Evolutionary conservation across 2,329 filamentous ascomycete species (phyloP), one percentile per base, ranked within the genome.

Genomic region (Sporothrix variecibatus): DNA sequence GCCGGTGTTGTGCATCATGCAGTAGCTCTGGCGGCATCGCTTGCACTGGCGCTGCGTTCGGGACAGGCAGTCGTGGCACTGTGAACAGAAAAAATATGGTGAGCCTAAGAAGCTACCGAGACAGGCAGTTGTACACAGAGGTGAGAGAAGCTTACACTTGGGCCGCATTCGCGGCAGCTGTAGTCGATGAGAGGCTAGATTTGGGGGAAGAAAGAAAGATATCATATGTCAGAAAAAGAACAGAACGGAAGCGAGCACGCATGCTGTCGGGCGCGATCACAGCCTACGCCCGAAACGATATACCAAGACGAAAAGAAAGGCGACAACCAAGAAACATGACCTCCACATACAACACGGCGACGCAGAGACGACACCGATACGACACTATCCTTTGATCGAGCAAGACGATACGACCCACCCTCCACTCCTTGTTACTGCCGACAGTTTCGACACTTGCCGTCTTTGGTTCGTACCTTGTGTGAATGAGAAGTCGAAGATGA

Each of bases 1-100:
- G 20, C 93, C 93, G 77, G 94, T 93, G 77, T 97, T 94, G 80
- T 97, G 94, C 73, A 92, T 87, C 75, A 92, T 87, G 81, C 95
- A 98, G 81, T 97, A 97, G 71, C 93, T 93, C 72, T 92, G 92
- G 58, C 87, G 87, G 82, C 95, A 97, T 74, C 87, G 87, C 75
- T 85, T 87, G 81, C 95, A 98, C 46, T 85, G 87, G 64, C 90
- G 88, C 79, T 95, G 93, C 34, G 91, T 93, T 60, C 87, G 83
- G 34, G 88, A 84, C 79, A 94, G 93, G 83, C 95, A 98, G 53
- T 89, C 87, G 70, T 89, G 87, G 81, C 95, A 97, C 91, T 94
- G 23, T 3, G 49, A 56, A n/a, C 65, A 26, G n/a, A 38, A 28
- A 46, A 56, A 38, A 31, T 8, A 7, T 38, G 43, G 31, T 51